Conservation (phyloP, 768 basidiomycete species). For the Serendipita indica region DNA sequence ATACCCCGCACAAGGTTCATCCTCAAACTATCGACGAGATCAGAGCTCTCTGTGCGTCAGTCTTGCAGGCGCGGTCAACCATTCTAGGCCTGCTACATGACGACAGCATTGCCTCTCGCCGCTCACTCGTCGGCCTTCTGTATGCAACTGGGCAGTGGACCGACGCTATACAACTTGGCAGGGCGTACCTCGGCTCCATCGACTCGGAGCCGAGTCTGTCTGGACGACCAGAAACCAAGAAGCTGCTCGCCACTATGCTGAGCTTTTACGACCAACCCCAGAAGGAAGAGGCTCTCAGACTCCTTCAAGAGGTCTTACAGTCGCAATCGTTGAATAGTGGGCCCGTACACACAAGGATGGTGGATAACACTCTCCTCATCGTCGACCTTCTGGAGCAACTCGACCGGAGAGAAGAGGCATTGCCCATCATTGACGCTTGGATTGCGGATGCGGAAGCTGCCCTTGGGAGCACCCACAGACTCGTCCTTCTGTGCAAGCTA, state of each 20-base stretch:
- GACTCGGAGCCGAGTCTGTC: background rate
- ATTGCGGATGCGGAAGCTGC: background rate
- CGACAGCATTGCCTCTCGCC: background rate
- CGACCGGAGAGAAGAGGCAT: background rate
- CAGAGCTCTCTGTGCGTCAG: background rate
- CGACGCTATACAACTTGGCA: background rate
- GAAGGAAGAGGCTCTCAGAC: background rate
- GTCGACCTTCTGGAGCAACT: background rate
- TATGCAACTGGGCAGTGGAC: background rate
- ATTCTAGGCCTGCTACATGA: background rate
- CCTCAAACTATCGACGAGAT: background rate
- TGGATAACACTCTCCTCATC: background rate
- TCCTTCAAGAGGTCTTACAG: background rate
- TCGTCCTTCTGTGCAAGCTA: background rate
- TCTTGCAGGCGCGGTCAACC: background rate
- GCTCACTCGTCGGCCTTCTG: background rate
- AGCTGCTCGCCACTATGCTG: background rate
- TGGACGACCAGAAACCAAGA: background rate
- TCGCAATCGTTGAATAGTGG: background rate
- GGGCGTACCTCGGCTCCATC: background rate
- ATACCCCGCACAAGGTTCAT: background rate
- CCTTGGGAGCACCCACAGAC: background rate
- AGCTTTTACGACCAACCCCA: background rate
- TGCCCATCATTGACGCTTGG: background rate
- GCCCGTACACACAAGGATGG: background rate